These are phyloP conservation scores for Suillus hirtellus DNA, from an alignment of 768 basidiomycete species.

Conservation along the genomic window DNA sequence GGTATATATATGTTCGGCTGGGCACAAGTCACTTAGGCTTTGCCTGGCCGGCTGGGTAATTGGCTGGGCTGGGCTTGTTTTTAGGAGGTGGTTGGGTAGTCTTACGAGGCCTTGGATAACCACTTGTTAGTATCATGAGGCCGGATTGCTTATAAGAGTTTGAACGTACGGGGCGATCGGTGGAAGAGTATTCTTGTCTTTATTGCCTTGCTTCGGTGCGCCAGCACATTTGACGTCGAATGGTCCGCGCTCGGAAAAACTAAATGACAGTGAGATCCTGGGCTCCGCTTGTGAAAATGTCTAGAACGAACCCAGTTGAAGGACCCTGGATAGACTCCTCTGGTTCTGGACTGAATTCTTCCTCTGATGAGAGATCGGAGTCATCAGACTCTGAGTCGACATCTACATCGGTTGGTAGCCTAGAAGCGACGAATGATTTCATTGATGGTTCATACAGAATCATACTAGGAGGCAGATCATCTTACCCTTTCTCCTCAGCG, in stretches of 20 bases:
- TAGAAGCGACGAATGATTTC: neutral
- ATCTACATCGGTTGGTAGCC: neutral
- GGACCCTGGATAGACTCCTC: neutral
- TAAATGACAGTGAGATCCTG: neutral
- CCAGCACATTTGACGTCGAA: neutral
- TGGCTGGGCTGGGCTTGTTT: neutral
- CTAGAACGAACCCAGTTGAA: neutral
- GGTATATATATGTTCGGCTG: no score
- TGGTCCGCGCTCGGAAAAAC: neutral
- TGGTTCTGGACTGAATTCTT: neutral
- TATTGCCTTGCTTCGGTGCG: neutral
- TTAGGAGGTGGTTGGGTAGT: neutral
- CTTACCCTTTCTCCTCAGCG: neutral
- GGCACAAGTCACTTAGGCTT: no score
- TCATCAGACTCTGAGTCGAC: no score
- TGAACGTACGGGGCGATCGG: neutral
- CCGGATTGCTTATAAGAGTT: neutral
- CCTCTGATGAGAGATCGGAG: neutral
- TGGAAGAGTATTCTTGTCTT: no score
- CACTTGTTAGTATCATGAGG: neutral
- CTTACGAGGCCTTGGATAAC: neutral
- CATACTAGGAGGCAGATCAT: no score
- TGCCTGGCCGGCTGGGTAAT: neutral
- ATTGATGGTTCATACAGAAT: no score
- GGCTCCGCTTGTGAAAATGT: neutral